phyloP scores from a whole-genome alignment of 2,329 filamentous ascomycete genomes.

The Diaporthe aspalathi region DNA sequence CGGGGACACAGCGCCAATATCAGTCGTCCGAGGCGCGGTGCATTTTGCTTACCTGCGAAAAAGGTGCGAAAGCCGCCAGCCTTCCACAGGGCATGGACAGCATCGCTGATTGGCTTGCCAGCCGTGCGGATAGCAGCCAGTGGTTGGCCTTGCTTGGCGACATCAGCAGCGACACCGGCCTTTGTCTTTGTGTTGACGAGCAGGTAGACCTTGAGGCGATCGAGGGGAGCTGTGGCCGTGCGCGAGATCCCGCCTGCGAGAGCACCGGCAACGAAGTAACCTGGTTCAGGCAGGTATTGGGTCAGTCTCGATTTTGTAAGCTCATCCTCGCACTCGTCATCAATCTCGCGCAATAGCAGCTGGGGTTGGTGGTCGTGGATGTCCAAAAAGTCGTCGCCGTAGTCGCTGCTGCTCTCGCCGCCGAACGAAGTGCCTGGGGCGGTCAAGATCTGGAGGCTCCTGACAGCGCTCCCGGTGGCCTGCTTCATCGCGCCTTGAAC shows the following conservation, averaged over 20 bases:
- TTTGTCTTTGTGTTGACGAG: constrained; percentile 85
- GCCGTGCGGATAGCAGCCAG: constrained; percentile 73
- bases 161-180: constrained; percentile 68
- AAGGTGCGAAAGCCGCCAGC: constrained; percentile 89
- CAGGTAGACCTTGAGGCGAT: constrained; percentile 96
- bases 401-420: constrained; percentile 3
- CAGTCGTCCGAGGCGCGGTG: background rate
- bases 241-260: constrained; percentile 94
- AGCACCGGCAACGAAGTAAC: constrained; percentile 97
- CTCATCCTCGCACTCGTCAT: constrained; percentile 44
- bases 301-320: constrained; percentile 66
- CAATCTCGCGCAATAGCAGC: constrained; percentile 33
- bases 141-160: constrained; percentile 77
- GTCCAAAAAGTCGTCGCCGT: constrained; percentile 30
- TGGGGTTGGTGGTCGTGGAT: constrained; percentile 34
- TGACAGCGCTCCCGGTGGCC: constrained; percentile 19
- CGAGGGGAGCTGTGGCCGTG: constrained; percentile 94
- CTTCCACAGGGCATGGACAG: constrained; percentile 82
- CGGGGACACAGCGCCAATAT: too few species aligned
- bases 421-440: constrained; percentile 31
- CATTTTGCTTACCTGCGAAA: constrained; percentile 79
- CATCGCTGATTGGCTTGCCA: constrained; percentile 76
- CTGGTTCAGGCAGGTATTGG: constrained; percentile 84
- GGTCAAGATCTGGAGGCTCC: constrained; percentile 3
- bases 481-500: constrained; percentile 21